Percentiles rank a stretch among this genome's conserved stretches.
Conservation (phyloP, 192 early-diverging fungal genomes). For the Paraglomus brasilianum region DNA sequence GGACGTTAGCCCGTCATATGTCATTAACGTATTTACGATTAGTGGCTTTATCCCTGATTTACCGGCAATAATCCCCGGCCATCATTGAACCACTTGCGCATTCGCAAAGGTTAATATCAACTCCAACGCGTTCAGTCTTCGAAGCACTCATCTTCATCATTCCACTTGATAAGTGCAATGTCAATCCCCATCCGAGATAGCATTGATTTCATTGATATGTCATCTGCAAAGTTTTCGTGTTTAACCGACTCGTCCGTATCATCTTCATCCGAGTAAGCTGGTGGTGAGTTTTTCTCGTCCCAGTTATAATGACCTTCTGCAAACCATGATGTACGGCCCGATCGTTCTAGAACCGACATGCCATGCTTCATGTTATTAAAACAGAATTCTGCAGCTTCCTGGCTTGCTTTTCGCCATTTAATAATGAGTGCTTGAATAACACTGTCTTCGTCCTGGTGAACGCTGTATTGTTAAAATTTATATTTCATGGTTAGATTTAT, state of each 20-base stretch:
- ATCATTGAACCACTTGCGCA: too few species aligned
- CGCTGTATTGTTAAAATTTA: neutral
- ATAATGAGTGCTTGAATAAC: constrained; percentile 3
- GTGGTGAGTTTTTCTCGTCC: neutral
- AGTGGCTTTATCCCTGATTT: too few species aligned
- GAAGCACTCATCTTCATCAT: constrained; percentile 27
- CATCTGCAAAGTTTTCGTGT: neutral
- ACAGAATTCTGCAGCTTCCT: constrained; percentile 21
- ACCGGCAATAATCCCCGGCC: too few species aligned
- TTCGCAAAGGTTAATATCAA: too few species aligned
- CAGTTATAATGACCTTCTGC: neutral
- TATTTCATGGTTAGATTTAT: neutral
- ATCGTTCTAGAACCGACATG: constrained; percentile 3
- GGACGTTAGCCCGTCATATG: too few species aligned
- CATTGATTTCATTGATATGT: constrained; percentile 16
- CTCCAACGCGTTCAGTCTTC: constrained; percentile 1
- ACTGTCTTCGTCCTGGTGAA: neutral
- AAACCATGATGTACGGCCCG: constrained; percentile 1
- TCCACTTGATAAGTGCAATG: constrained; percentile 16
- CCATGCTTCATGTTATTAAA: neutral
- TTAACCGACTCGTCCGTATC: neutral
- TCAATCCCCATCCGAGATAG: constrained; percentile 16
- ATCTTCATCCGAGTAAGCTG: neutral
- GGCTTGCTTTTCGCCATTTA: constrained; percentile 19
- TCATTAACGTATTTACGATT: too few species aligned